Evolutionary conservation across 1,284 basidiomycete genomes (phyloP).

Genomic region (Malassezia cuniculi): DNA sequence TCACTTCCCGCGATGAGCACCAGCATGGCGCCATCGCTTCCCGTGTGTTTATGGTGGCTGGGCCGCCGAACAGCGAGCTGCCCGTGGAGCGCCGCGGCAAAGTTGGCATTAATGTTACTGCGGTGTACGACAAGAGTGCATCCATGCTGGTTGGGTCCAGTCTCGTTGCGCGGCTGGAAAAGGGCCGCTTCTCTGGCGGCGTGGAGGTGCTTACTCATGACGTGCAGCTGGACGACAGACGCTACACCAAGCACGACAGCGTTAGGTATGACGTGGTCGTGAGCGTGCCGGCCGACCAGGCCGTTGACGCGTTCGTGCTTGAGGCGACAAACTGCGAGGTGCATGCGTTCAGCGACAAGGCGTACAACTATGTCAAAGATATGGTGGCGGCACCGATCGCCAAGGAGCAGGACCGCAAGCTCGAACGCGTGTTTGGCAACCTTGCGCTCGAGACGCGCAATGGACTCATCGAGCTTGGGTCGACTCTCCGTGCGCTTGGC

Average conservation of each 20-base stretch:
- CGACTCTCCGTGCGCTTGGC: too few species aligned
- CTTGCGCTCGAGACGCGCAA: slow-evolving; percentile 17
- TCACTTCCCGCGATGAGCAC: background rate
- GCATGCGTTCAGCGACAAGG: slow-evolving; percentile 12
- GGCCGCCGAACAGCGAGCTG: background rate
- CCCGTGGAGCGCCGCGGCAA: slow-evolving; percentile 4
- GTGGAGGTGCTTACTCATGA: slow-evolving; percentile 25
- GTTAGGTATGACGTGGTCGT: slow-evolving; percentile 28
- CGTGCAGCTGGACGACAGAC: too few species aligned
- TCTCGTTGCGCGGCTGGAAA: slow-evolving; percentile 23
- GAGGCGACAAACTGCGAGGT: slow-evolving; percentile 20
- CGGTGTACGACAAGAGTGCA: slow-evolving; percentile 22
- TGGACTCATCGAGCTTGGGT: slow-evolving; percentile 19
- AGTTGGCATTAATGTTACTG: slow-evolving; percentile 28
- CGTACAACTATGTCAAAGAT: background rate
- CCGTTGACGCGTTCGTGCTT: slow-evolving; percentile 21
- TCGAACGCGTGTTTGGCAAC: slow-evolving; percentile 10
- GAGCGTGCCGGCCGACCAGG: slow-evolving; percentile 20
- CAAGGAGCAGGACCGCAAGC: background rate
- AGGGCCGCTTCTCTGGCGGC: slow-evolving; percentile 25
- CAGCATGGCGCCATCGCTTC: slow-evolving; percentile 2
- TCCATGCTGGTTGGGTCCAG: slow-evolving; percentile 21
- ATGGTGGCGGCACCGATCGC: background rate
- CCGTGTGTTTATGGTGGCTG: background rate
- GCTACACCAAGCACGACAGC: slow-evolving; percentile 10